Evolutionary conservation across 176 grass and related monocot genomes (phyloP), one percentile per base, ranked within the genome.

Genomic region (Lolium rigidum): DNA sequence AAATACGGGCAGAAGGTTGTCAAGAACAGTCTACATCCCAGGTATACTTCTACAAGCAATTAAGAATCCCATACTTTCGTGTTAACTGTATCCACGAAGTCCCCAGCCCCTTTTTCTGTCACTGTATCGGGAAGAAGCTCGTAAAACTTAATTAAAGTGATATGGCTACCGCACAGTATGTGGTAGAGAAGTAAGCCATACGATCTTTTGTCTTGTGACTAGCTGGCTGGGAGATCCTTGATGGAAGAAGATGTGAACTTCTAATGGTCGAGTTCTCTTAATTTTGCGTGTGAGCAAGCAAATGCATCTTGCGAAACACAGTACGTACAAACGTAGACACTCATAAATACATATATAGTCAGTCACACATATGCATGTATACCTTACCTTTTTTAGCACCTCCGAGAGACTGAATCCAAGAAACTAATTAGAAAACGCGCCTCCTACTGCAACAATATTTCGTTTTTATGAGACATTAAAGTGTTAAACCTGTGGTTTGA

Each of bases 1-100:
- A 98, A 98, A 81, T 98, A 98, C 83, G 95, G 95, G 7, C 95
- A 98, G 86, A 98, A 98, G 88, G 89, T 98, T 81, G 95, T 98
- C 70, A 98, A 98, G 87, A 98, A 98, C 83, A 94, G 95, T 79
- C 89, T 98, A 22, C 95, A 98, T 90, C 95, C 95, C 38, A 98
- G 95, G 95, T 98, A 92, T 25, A 17, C 39, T 24, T 56, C 14
- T 60, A 8, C 75, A 9, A 35, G 1, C 20, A 84, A 74, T n/a
- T 12, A 39, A 58, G 46, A 78, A 37, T 35, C 46, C 55, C 7
- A 49, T 47, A 35, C 4, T 75, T 26, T 15, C 12, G 12, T 74
- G 10, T 49, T 25, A 48, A 35, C 31, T 24, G 0, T 24, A 74
- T 74, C 51, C 51, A 55, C 1, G 44, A 73, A 48, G 20, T 49